These are phyloP conservation scores for Kodamaea fukazawae DNA, from an alignment of 805 yeast genomes.

Conservation along the genomic window DNA sequence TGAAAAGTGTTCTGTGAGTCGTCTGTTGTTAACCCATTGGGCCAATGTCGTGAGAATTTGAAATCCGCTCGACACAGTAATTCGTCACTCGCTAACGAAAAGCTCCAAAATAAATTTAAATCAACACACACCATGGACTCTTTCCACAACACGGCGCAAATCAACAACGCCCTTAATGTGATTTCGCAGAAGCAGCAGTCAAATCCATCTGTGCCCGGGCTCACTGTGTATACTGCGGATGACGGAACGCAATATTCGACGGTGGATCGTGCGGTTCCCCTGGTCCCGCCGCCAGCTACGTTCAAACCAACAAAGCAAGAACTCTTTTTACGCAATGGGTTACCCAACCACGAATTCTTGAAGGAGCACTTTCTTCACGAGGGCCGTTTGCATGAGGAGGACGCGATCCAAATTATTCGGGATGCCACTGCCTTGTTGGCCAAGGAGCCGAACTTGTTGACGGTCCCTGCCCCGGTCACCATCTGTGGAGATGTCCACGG, in stretches of 20 bases:
- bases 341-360: conserved; percentile 71
- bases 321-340: conserved; percentile 58
- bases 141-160: conserved; percentile 47
- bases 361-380: conserved; percentile 73
- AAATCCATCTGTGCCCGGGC: conserved; percentile 29
- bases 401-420: conserved; percentile 63
- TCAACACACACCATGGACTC: too few species aligned
- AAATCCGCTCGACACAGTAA: too few species aligned
- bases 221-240: conserved; percentile 48
- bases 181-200: conserved; percentile 42
- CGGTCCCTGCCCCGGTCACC: conserved; percentile 88
- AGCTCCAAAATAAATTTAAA: too few species aligned
- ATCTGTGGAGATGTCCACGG: conserved; percentile 99
- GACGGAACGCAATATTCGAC: conserved; percentile 59
- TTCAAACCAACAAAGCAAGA: conserved; percentile 64
- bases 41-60: too few species aligned
- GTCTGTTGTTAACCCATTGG: too few species aligned
- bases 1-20: too few species aligned
- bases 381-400: conserved; percentile 73
- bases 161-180: conserved; percentile 64
- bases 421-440: conserved; percentile 63
- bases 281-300: conserved; percentile 67
- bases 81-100: too few species aligned
- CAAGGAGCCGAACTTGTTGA: conserved; percentile 74
- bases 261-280: conserved; percentile 51